Percentiles rank a stretch among this genome's conserved stretches.
phyloP scores from a whole-genome alignment of 202 grass and related monocot genomes.

The Dendrocalamus latiflorus region DNA sequence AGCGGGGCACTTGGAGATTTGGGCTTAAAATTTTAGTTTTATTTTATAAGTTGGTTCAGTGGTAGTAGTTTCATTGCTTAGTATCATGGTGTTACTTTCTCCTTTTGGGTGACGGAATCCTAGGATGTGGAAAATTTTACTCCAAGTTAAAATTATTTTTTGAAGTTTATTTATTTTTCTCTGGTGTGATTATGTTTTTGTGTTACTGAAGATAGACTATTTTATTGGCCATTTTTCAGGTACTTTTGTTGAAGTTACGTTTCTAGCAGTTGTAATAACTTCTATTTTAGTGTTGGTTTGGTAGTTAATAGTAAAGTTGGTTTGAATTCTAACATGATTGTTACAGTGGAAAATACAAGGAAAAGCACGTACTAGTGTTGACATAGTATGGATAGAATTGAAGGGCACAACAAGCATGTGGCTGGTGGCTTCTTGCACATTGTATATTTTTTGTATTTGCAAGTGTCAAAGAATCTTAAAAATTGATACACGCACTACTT shows the following conservation, averaged over 20 bases:
- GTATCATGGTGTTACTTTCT: constrained; percentile 36
- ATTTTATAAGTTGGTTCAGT: background rate
- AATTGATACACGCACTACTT: too few species aligned
- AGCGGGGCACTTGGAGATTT: too few species aligned
- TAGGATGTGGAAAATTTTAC: constrained; percentile 8
- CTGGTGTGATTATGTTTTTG: background rate
- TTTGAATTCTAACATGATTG: background rate
- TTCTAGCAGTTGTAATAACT: background rate
- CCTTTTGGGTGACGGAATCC: constrained; percentile 5
- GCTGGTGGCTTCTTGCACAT: too few species aligned
- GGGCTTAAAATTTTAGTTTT: background rate
- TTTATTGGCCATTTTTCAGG: background rate
- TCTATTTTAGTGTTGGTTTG: background rate
- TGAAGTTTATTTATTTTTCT: background rate
- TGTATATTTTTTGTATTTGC: background rate
- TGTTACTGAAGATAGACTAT: background rate
- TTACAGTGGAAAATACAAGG: background rate
- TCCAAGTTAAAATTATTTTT: constrained; percentile 22
- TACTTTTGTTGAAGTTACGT: background rate
- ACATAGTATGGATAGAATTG: too few species aligned
- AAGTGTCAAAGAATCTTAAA: constrained; percentile 23
- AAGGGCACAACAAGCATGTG: too few species aligned
- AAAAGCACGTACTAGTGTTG: background rate
- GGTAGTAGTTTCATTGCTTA: too few species aligned
- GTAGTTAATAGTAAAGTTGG: background rate